Base-by-base conservation (phyloP, 2,329 filamentous ascomycete species). In the Hypoxylon sp. region DNA sequence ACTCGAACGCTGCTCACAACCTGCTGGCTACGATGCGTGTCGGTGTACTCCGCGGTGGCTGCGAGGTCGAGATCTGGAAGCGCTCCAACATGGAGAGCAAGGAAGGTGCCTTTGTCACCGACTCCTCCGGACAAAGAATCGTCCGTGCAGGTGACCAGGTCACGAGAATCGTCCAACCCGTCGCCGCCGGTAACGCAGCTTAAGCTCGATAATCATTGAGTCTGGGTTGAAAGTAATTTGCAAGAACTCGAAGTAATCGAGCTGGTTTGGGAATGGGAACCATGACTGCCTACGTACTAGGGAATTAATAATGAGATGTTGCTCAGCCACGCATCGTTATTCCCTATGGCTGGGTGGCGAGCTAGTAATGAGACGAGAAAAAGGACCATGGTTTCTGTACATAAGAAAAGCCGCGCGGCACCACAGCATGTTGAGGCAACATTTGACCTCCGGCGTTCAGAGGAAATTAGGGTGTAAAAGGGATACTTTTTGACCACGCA, bases 121-220 rank as follows among this genome's bases (percentile, higher is more conserved):
- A 93, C 72, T 86, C 85, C 19, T 80, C 85, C 61, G 91, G 91
- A 56, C 84, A 90, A 75, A 85, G 88, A 55, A 90, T 94, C 71
- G 85, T 93, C 73, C 87, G 91, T 64, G 90, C 91, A 68, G 91
- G 90, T 51, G 84, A 87, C 72, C 91, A 94, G 78, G 85, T 91
- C 55, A 94, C 91, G 65, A 90, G 90, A 79, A 86, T 92, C 64
- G 82, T 87, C 11, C 87, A 92, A 77, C 90, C 91, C 47, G 85
- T 90, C 39, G 85, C 87, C 62, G 90, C 87, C 71, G 91, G 91
- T 64, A 89, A 89, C 79, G 90, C 90, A 64, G 91, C 91, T 74
- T 91, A 63, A 72, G 39, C 1, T 20, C 1, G 6, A 20, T 17
- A 20, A 17, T 13, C 28, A 32, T 48, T 17, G 17, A 22, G 58